Base-by-base conservation (phyloP, 768 basidiomycete genomes). In the Tephrocybe sp. region DNA sequence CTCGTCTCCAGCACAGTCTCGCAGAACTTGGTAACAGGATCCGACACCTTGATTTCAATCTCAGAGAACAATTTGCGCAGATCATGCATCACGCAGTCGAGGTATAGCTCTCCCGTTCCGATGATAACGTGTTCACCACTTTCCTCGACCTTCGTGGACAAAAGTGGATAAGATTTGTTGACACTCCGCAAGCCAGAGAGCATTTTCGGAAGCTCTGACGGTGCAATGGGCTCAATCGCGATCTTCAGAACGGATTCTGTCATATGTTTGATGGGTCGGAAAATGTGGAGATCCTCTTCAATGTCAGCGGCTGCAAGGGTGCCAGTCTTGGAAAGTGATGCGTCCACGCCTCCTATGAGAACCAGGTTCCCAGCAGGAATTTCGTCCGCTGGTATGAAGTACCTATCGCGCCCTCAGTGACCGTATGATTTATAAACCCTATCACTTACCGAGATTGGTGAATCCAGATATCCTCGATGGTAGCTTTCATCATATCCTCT, bases 41-140 rank as follows among this genome's bases (percentile, higher is more conserved):
- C 97, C 19, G 96, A 98, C 12, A 98, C 94, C 75, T 99, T 99
- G 78, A 99, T 98, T 77, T 99, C 97, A 60, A 98, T 97, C 74
- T 99, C 97, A 26, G 94, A 85, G 72, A 96, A 99, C 53, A 98
- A 64, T 54, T 79, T 82, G 54, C 97, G 78, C 45, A 99, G 71
- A 69, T 99, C 97, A 62, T 99, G 96, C 85, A 99, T 85, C 39
- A 96, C 89, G 56, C 89, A 96, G 65, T 99, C 97, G 61, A 99
- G 75, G 70, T 96, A 98, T 45, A 99, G 73, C 65, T 99, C 97
- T 44, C 97, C 97, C 1, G 97, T 98, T 46, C 97, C 97, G 56
- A 98, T 84, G 54, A 99, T 71, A 52, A 99, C 91, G 66, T 99
- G 97, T 66, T 99, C 97, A 16, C 97, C 97, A 47, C 89, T 92